phyloP scores from a whole-genome alignment of 176 grass and related monocot genomes.

The Alopecurus myosuroides region DNA sequence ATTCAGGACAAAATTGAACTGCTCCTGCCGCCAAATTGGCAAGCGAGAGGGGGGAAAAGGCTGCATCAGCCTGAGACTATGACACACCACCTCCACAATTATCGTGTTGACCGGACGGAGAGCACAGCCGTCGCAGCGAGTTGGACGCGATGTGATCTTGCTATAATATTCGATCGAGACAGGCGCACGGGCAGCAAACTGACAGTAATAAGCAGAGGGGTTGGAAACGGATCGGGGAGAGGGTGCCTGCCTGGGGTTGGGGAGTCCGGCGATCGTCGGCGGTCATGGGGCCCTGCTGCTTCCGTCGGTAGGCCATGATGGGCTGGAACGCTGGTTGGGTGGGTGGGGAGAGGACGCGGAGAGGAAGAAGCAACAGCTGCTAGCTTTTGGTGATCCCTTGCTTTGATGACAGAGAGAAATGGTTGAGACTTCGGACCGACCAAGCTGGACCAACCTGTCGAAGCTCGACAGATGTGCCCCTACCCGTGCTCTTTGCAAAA shows the following conservation, averaged over 20 bases:
- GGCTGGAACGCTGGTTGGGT: not conserved
- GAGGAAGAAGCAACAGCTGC: not conserved
- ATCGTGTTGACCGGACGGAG: not conserved
- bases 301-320: conserved; percentile 57
- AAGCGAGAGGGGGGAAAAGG: not conserved
- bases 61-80: not conserved
- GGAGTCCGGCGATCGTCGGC: conserved; percentile 22
- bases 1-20: not conserved
- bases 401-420: not conserved
- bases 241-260: conserved; percentile 21
- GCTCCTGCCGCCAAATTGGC: not conserved
- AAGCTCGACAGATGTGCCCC: not conserved
- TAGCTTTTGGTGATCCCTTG: conserved; percentile 8
- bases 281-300: conserved; percentile 33
- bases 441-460: not conserved
- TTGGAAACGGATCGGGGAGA: not conserved
- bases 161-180: not conserved
- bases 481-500: not conserved
- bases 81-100: not conserved
- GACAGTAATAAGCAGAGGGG: not conserved
- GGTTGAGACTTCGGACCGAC: not conserved
- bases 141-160: not conserved
- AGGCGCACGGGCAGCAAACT: not conserved
- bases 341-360: not conserved
- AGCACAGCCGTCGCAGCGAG: not conserved